Conservation (phyloP, 192 early-diverging fungal genomes). For the Phycomyces nitens region DNA sequence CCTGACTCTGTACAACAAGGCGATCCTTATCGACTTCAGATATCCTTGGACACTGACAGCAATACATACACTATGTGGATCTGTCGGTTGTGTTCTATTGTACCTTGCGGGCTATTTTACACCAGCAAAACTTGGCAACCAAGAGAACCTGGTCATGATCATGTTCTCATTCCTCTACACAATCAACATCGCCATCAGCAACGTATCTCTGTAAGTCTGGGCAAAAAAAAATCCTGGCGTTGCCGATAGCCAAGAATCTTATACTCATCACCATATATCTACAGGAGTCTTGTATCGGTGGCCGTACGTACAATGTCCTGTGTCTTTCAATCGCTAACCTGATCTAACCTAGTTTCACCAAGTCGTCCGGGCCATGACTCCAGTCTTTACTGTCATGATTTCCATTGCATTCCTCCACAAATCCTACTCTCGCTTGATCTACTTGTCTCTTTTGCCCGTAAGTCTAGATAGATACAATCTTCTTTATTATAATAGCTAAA, state of each 20-base stretch:
- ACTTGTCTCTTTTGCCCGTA: constrained; percentile 47
- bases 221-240: too few species aligned
- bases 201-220: constrained; percentile 53
- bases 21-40: constrained; percentile 55
- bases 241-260: too few species aligned
- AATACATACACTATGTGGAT: constrained; percentile 58
- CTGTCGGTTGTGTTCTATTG: constrained; percentile 49
- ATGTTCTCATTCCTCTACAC: constrained; percentile 71
- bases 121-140: constrained; percentile 34
- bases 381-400: constrained; percentile 58
- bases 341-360: constrained; percentile 57
- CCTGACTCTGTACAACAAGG: constrained; percentile 65
- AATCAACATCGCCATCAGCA: constrained; percentile 70
- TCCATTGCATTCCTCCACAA: constrained; percentile 37
- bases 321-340: background rate
- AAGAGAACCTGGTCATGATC: constrained; percentile 46
- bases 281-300: constrained; percentile 17
- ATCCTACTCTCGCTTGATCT: constrained; percentile 36
- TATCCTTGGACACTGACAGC: constrained; percentile 75
- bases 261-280: background rate
- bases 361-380: constrained; percentile 65
- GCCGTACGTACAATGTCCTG: constrained; percentile 15
- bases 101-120: constrained; percentile 30
- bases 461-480: too few species aligned
- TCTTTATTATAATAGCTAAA: too few species aligned